Percentiles rank a stretch among this genome's conserved stretches.
Conservation (phyloP, 2,329 filamentous ascomycete species). For the Xylariales sp. region DNA sequence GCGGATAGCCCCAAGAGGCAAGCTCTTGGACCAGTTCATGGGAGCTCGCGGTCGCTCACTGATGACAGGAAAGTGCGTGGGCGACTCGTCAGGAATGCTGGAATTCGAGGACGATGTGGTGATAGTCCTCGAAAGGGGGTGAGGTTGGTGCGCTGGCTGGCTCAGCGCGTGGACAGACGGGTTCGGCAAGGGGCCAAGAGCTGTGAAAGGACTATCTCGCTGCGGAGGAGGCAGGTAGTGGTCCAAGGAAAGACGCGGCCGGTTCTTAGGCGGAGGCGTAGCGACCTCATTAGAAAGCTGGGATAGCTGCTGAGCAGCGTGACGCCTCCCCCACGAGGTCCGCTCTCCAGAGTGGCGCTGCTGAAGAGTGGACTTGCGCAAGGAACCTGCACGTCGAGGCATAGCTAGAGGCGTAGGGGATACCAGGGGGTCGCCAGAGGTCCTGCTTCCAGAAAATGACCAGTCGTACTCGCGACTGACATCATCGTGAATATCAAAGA, state of each 20-base stretch:
- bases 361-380: constrained; percentile 83
- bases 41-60: constrained; percentile 45
- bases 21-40: constrained; percentile 66
- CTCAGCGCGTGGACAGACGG: constrained; percentile 49
- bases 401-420: constrained; percentile 50
- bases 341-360: constrained; percentile 68
- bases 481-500: constrained; percentile 51
- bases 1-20: constrained; percentile 44
- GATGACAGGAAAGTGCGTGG: constrained; percentile 54
- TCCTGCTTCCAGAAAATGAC: constrained; percentile 27
- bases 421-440: constrained; percentile 34
- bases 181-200: constrained; percentile 45
- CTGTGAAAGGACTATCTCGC: constrained; percentile 62
- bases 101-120: constrained; percentile 84
- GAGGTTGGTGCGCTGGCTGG: constrained; percentile 51
- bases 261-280: constrained; percentile 53
- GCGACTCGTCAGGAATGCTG: constrained; percentile 66
- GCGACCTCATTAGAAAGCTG: constrained; percentile 48
- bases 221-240: constrained; percentile 63
- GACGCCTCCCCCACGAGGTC: constrained; percentile 56
- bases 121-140: constrained; percentile 81
- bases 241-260: constrained; percentile 74
- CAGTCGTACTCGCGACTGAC: constrained; percentile 49
- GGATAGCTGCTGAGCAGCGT: constrained; percentile 51
- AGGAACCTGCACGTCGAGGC: constrained; percentile 67